Evolutionary conservation across 192 early-diverging fungal genomes (phyloP), one percentile per base, ranked within the genome.

Genomic region (Backusella tuberculispora): DNA sequence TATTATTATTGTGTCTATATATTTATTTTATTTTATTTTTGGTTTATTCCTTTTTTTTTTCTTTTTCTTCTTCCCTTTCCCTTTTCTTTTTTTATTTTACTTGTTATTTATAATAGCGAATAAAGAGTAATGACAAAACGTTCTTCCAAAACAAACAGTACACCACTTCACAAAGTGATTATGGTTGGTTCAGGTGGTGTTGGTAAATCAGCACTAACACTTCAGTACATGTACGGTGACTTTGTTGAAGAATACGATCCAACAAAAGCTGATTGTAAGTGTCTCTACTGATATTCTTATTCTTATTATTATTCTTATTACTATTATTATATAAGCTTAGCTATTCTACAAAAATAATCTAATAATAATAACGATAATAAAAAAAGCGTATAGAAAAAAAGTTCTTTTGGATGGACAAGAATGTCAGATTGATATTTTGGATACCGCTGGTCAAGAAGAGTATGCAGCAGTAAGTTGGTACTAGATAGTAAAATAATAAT

Each of bases 191-290:
- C 90, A 24, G 95, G 95, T 72, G 95, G 94, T 73, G 95, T 96
- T 14, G 95, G 95, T 46, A 96, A 96, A 80, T 94, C 92, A 5
- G 95, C 95, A 13, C 78, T 96, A 42, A 95, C 95, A 0, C 84
- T 96, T 37, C 92, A 95, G 81, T 95, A 92, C 85, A 92, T 95
- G 93, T 95, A 95, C 69, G 94, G 95, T 69, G 94, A 96, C 85
- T 96, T 96, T 84, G 92, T 95, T 66, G 94, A 96, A 83, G 94
- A 96, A 78, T 96, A 96, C 83, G 95, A 96, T 78, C 95, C 95
- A 29, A 96, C 95, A 46, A 96, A 95, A 76, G 95, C 94, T 60
- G 95, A 96, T 79, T 92, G 74, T 77, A 77, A 43, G 76, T 65
- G 37, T 42, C 12, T 6, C 37, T 66, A 24, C 47, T 26, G 34